phyloP scores from a whole-genome alignment of 2,329 filamentous ascomycete species.

The Fusarium incarnatum region DNA sequence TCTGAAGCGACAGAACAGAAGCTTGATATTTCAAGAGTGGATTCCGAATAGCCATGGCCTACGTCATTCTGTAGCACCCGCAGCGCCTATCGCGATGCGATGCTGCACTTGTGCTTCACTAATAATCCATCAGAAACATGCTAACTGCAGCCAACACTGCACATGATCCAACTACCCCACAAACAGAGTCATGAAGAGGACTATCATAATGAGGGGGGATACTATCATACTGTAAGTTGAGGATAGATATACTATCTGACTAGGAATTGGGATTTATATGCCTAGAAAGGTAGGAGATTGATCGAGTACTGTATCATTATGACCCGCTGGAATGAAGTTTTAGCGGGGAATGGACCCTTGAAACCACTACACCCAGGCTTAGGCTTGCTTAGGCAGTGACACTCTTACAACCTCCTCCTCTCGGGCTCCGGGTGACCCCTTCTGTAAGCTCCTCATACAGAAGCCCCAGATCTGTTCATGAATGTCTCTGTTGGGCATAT shows the following conservation, averaged over 20 bases:
- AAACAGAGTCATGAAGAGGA: slow-evolving; percentile 21
- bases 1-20: slow-evolving; percentile 13
- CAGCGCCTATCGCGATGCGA: slow-evolving; percentile 37
- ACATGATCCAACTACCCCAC: slow-evolving; percentile 34
- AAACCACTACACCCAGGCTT: slow-evolving; percentile 13
- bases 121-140: slow-evolving; percentile 6
- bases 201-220: slow-evolving; percentile 6
- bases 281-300: not conserved
- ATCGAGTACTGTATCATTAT: not conserved
- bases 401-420: not conserved
- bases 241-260: not conserved
- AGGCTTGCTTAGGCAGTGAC: slow-evolving; percentile 5
- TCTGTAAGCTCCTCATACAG: slow-evolving; percentile 4
- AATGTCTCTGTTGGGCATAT: slow-evolving; percentile 10
- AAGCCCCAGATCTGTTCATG: slow-evolving; percentile 5
- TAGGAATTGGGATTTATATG: not conserved
- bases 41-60: slow-evolving; percentile 30
- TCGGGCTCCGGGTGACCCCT: slow-evolving; percentile 17
- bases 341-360: slow-evolving; percentile 39
- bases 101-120: slow-evolving; percentile 30
- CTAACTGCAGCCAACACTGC: slow-evolving; percentile 16
- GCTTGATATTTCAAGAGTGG: slow-evolving; percentile 28
- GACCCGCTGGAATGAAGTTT: slow-evolving; percentile 11
- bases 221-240: not conserved
- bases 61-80: slow-evolving; percentile 44